Evolutionary conservation across 805 yeast species (phyloP).

Genomic region (Saccharomycopsis olivae): DNA sequence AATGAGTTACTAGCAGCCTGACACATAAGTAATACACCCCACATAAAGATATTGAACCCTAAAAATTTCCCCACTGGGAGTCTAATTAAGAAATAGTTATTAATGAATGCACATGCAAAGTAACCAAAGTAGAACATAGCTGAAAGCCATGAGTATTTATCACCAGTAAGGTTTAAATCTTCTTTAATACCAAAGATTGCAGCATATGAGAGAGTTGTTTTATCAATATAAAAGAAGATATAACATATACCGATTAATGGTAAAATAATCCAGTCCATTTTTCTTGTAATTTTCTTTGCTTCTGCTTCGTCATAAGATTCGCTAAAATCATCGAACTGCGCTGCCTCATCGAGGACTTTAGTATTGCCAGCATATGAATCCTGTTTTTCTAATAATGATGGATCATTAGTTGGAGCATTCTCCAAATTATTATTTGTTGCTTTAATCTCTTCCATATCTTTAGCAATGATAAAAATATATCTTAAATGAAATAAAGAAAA

Average conservation of each 20-base stretch:
- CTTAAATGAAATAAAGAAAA: too few relatives aligned
- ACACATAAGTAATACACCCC: conserved; percentile 28
- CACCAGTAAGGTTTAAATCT: conserved; percentile 32
- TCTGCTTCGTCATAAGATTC: conserved; percentile 28
- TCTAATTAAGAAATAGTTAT: conserved; percentile 25
- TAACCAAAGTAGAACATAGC: conserved; percentile 34
- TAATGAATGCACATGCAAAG: conserved; percentile 32
- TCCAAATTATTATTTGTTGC: too few relatives aligned
- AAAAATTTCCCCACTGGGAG: conserved; percentile 30
- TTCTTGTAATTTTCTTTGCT: conserved; percentile 29
- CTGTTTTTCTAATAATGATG: too few relatives aligned
- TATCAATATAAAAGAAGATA: conserved; percentile 34
- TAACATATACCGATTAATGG: conserved; percentile 30
- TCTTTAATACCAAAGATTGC: conserved; percentile 34
- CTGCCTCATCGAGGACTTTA: conserved; percentile 15
- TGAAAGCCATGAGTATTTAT: conserved; percentile 31
- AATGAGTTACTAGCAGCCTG: conserved; percentile 29
- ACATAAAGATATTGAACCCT: conserved; percentile 24
- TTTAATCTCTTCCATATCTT: too few relatives aligned
- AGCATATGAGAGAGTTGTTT: conserved; percentile 32
- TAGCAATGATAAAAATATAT: too few relatives aligned
- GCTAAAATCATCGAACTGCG: conserved; percentile 5
- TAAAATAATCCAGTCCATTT: conserved; percentile 29
- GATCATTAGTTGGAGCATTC: too few relatives aligned
- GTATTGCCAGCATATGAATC: too few relatives aligned